A percentile compares a stretch with the other conserved stretches of the same genome.
Evolutionary conservation across 2,329 filamentous ascomycete species (phyloP).

Genomic region (Aspergillus fructus): DNA sequence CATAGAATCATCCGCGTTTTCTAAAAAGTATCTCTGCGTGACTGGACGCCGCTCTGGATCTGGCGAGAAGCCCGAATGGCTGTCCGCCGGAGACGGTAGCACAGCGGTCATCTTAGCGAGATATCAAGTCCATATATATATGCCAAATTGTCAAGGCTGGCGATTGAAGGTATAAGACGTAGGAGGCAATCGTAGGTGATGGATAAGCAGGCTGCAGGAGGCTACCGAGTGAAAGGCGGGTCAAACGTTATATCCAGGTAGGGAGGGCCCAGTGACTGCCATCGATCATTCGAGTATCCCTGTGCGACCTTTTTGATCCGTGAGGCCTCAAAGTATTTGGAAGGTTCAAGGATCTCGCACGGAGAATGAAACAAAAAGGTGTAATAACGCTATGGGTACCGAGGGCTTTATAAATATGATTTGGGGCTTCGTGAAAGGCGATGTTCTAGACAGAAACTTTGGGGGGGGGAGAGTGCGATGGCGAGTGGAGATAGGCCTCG

Average conservation of each 20-base stretch:
- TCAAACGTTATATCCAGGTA: background rate
- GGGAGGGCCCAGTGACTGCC: background rate
- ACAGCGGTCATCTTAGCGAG: slow-evolving; percentile 35
- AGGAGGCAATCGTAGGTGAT: background rate
- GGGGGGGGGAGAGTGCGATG: background rate
- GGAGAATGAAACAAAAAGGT: background rate
- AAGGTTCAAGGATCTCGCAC: background rate
- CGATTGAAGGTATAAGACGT: background rate
- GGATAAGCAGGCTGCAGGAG: background rate
- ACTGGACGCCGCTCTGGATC: slow-evolving; percentile 32
- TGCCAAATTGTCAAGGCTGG: background rate
- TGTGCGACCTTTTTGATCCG: background rate
- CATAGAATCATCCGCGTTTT: slow-evolving; percentile 18
- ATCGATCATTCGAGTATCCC: background rate
- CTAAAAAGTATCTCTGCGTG: slow-evolving; percentile 34
- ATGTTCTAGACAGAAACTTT: background rate
- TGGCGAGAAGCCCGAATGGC: slow-evolving; percentile 31
- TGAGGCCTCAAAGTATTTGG: background rate
- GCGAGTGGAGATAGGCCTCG: slow-evolving; percentile 3
- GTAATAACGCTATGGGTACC: background rate
- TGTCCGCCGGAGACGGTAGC: slow-evolving; percentile 31
- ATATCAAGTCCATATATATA: slow-evolving; percentile 8
- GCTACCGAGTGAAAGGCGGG: background rate
- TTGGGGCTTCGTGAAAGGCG: background rate
- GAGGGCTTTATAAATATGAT: slow-evolving; percentile 4